A percentile compares a stretch with the other conserved stretches of the same genome.
phyloP scores from a whole-genome alignment of 2,329 filamentous ascomycete genomes.

The Fusarium nisikadoi region DNA sequence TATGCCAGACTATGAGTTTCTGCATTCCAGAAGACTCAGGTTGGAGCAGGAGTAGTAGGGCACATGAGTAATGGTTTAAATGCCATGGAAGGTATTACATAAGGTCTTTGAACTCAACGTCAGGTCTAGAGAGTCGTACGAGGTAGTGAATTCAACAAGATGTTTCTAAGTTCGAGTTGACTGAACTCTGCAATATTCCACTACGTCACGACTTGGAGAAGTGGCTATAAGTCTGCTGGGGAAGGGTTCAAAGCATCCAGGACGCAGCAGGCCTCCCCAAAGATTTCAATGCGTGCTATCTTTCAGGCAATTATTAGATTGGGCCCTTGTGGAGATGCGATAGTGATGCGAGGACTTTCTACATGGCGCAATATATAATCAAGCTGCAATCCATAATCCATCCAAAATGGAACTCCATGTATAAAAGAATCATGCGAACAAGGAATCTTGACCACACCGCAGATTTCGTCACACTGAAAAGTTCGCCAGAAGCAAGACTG shows the following conservation, averaged over 20 bases:
- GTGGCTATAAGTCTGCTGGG: neutral
- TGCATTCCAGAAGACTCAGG: slow-evolving; percentile 25
- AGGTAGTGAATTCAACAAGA: neutral
- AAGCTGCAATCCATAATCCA: neutral
- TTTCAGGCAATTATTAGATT: neutral
- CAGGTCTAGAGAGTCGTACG: neutral
- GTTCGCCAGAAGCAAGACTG: neutral
- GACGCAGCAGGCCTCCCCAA: neutral
- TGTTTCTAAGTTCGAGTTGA: no score
- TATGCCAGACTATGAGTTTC: slow-evolving; percentile 29
- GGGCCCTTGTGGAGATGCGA: fast-evolving
- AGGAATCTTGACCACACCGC: fast-evolving
- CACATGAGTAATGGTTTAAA: fast-evolving
- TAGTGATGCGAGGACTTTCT: fast-evolving
- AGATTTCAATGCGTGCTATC: neutral
- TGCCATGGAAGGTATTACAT: no score
- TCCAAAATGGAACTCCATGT: neutral
- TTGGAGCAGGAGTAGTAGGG: neutral
- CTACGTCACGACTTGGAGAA: fast-evolving
- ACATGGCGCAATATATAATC: no score
- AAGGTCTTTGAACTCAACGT: neutral
- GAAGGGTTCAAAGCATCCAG: fast-evolving
- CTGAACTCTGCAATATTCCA: neutral
- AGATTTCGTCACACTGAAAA: fast-evolving
- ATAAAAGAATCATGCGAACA: neutral